Conservation (phyloP, 345 rosid species). For the Brassica rapa region DNA sequence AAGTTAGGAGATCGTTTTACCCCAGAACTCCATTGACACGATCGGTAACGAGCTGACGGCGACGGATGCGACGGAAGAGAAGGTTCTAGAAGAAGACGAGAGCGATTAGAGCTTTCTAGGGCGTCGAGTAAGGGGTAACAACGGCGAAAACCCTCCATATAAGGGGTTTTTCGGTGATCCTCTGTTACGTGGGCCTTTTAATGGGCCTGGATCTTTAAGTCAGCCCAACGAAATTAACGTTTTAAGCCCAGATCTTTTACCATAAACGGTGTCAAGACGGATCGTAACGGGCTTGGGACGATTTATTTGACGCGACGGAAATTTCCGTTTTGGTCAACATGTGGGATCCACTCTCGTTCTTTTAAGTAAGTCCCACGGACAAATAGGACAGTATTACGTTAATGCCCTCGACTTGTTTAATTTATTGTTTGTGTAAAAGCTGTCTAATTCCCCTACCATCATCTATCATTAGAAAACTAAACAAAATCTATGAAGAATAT, state of each 20-base stretch:
- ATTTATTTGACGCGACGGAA: neutral
- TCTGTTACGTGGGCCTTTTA: constrained; percentile 31
- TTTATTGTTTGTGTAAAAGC: neutral
- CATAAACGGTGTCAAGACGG: constrained; percentile 5
- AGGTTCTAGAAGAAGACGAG: constrained; percentile 26
- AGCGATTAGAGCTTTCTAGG: constrained; percentile 27
- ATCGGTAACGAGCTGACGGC: constrained; percentile 3
- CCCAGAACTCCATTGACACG: constrained; percentile 61
- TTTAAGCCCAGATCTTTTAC: neutral
- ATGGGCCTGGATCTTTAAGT: neutral
- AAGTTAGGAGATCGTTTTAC: constrained; percentile 23
- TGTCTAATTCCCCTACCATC: neutral
- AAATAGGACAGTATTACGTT: constrained; percentile 1
- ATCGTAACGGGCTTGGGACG: neutral
- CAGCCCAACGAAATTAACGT: neutral
- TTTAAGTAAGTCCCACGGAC: constrained; percentile 28
- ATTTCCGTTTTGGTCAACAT: constrained; percentile 22
- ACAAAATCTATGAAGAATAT: constrained; percentile 2
- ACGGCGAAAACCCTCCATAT: neutral
- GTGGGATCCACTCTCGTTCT: constrained; percentile 18
- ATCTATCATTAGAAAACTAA: neutral
- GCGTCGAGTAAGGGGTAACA: neutral
- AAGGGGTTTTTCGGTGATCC: constrained; percentile 15
- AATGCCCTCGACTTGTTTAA: neutral
- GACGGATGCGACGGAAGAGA: constrained; percentile 30